Percentiles rank a stretch among this genome's conserved stretches.
These are phyloP conservation scores for Peronospora tabacina DNA, from an alignment of 352 stramenopile genomes.

Conservation along the genomic window DNA sequence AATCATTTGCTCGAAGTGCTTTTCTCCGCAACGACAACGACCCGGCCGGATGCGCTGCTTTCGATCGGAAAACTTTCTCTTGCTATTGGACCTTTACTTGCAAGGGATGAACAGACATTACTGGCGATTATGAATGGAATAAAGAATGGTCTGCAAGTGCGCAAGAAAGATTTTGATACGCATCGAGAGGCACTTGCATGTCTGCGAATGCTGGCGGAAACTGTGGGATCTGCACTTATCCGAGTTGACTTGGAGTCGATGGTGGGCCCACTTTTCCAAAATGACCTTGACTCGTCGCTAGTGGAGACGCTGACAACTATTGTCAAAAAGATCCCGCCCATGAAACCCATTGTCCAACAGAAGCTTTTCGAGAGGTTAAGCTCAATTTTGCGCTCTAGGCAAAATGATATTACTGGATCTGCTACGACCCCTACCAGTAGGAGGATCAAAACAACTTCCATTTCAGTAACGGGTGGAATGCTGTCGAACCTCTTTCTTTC, in stretches of 20 bases:
- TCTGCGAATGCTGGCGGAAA: constrained; percentile 74
- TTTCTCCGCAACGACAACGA: constrained; percentile 70
- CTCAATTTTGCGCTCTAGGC: constrained; percentile 50
- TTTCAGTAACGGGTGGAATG: constrained; percentile 65
- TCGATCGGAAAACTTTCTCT: constrained; percentile 81
- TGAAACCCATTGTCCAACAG: constrained; percentile 73
- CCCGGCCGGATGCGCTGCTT: constrained; percentile 66
- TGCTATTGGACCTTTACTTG: constrained; percentile 66
- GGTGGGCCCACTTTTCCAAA: constrained; percentile 72
- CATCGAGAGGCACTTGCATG: constrained; percentile 80
- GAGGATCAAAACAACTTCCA: constrained; percentile 64
- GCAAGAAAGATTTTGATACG: constrained; percentile 78
- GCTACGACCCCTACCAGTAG: constrained; percentile 53
- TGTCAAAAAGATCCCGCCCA: constrained; percentile 72
- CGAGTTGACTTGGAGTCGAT: constrained; percentile 78
- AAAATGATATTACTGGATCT: constrained; percentile 38
- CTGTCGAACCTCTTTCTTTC: constrained; percentile 63
- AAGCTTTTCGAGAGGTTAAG: constrained; percentile 81
- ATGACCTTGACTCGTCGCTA: constrained; percentile 70
- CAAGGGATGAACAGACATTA: constrained; percentile 71
- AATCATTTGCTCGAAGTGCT: constrained; percentile 77
- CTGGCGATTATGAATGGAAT: constrained; percentile 82
- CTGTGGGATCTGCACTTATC: constrained; percentile 61
- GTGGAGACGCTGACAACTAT: constrained; percentile 82
- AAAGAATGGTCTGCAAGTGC: constrained; percentile 74